These are phyloP conservation scores for Geotrichum aggregatum DNA, from an alignment of 1,139 yeast genomes.

Conservation along the genomic window DNA sequence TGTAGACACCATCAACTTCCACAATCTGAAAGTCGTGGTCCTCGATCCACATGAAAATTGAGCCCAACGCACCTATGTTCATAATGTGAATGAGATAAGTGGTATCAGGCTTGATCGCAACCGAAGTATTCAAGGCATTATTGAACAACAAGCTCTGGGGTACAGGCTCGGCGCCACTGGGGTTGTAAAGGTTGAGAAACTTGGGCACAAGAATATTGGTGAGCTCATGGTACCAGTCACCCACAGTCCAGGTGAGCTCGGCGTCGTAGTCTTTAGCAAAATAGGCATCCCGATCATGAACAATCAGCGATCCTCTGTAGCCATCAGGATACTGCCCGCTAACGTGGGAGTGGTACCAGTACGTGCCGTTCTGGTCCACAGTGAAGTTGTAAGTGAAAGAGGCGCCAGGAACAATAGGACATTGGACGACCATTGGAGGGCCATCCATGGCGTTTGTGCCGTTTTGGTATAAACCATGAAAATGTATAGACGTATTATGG, in stretches of 20 bases:
- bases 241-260: slow-evolving; percentile 59
- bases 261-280: slow-evolving; percentile 61
- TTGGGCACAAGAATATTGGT: slow-evolving; percentile 48
- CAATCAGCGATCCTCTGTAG: slow-evolving; percentile 72
- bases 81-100: slow-evolving; percentile 75
- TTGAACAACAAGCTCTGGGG: slow-evolving; percentile 77
- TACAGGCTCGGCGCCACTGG: slow-evolving; percentile 96
- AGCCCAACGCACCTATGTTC: slow-evolving; percentile 82
- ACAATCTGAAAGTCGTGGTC: slow-evolving; percentile 78
- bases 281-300: slow-evolving; percentile 55
- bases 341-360: slow-evolving; percentile 96
- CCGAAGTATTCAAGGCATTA: slow-evolving; percentile 66
- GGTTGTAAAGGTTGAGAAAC: slow-evolving; percentile 72
- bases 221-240: slow-evolving; percentile 81
- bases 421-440: slow-evolving; percentile 78
- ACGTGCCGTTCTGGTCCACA: slow-evolving; percentile 80
- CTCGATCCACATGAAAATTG: slow-evolving; percentile 81
- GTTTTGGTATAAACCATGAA: slow-evolving; percentile 86
- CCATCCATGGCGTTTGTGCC: slow-evolving; percentile 79
- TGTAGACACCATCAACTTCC: slow-evolving; percentile 76
- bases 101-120: slow-evolving; percentile 70
- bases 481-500: slow-evolving; percentile 72
- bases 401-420: slow-evolving; percentile 76
- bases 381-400: slow-evolving; percentile 74
- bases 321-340: slow-evolving; percentile 89